Evolutionary conservation across 2,329 filamentous ascomycete genomes (phyloP).

Genomic region (Claviceps paspali): DNA sequence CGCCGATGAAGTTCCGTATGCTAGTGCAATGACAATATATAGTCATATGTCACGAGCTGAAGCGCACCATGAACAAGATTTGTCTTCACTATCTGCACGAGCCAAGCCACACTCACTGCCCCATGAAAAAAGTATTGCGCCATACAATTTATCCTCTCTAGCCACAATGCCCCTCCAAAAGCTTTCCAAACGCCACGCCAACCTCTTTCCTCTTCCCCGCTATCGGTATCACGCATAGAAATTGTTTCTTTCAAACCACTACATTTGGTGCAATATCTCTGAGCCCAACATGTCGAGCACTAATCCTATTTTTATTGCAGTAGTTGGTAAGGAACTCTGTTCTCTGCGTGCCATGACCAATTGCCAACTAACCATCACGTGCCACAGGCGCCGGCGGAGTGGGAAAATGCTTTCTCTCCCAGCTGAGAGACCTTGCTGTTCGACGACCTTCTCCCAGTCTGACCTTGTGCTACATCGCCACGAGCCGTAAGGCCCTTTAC

Average conservation of each 20-base stretch:
- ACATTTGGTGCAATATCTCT: conserved; percentile 4
- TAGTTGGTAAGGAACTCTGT: conserved; percentile 27
- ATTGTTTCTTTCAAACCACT: conserved; percentile 10
- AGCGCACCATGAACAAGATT: no score
- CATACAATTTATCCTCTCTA: not conserved
- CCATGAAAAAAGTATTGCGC: not conserved
- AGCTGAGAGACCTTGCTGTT: conserved; percentile 54
- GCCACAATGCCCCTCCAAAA: conserved; percentile 6
- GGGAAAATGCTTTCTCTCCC: conserved; percentile 76
- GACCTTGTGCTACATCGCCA: conserved; percentile 70
- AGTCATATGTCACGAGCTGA: not conserved
- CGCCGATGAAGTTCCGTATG: not conserved
- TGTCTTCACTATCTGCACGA: not conserved
- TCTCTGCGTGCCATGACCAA: no score
- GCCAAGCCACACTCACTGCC: conserved; percentile 1
- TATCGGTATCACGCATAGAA: conserved; percentile 18
- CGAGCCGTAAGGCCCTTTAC: conserved; percentile 70
- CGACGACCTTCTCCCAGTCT: conserved; percentile 56
- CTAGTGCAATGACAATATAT: not conserved
- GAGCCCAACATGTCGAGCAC: conserved; percentile 27
- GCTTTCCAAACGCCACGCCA: not conserved
- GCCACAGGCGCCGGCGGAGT: conserved; percentile 73
- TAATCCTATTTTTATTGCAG: conserved; percentile 35
- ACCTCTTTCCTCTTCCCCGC: conserved; percentile 15
- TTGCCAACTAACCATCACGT: conserved; percentile 7